A percentile compares a stretch with the other conserved stretches of the same genome.
These are phyloP conservation scores for Chlorella sp. DNA, from an alignment of 139 green algal species.

Conservation along the genomic window DNA sequence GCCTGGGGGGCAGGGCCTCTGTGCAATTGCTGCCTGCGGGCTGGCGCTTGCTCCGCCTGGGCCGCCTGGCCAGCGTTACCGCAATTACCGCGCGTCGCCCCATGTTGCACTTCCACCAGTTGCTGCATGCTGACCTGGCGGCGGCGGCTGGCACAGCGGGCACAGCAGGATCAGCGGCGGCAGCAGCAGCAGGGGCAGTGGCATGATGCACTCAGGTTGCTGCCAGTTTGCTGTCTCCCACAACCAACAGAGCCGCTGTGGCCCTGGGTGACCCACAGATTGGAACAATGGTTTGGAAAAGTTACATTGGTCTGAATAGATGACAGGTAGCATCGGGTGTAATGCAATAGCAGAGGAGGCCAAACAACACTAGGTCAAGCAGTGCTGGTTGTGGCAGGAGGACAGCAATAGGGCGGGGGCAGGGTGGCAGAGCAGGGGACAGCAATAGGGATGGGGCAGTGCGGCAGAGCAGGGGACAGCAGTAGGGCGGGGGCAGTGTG, in stretches of 20 bases:
- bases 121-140: slow-evolving; percentile 39
- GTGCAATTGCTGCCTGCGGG: slow-evolving; percentile 34
- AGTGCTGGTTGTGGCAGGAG: not conserved
- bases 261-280: not conserved
- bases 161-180: too few relatives aligned
- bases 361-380: too few relatives aligned
- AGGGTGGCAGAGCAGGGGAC: not conserved
- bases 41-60: too few relatives aligned
- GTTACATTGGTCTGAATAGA: not conserved
- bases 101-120: slow-evolving; percentile 68
- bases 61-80: too few relatives aligned
- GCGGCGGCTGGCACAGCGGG: not conserved
- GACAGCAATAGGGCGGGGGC: not conserved
- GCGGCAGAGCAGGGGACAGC: too few relatives aligned
- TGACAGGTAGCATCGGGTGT: too few relatives aligned
- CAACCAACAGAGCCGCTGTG: too few relatives aligned
- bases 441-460: too few relatives aligned
- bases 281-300: not conserved
- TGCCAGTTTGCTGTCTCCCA: too few relatives aligned
- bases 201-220: not conserved
- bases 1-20: not conserved
- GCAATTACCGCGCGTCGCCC: slow-evolving; percentile 56
- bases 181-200: not conserved
- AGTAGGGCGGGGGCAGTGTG: not conserved
- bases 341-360: too few relatives aligned